phyloP scores from a whole-genome alignment of 2,329 filamentous ascomycete genomes.

The Amesomyces nigricolor region DNA sequence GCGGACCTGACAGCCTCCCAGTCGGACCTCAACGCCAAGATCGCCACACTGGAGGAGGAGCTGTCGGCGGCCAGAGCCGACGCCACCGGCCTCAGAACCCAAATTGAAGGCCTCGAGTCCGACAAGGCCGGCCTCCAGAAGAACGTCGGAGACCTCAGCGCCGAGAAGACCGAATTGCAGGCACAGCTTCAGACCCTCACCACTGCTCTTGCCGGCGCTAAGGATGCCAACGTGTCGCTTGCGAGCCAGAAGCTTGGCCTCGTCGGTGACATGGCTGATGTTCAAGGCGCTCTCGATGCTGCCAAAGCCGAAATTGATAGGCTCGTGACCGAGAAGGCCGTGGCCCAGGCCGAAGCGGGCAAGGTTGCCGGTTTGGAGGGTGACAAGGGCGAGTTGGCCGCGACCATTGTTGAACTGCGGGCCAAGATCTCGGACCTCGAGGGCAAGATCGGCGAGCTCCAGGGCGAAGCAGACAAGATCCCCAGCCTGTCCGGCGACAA shows the following conservation, averaged over 20 bases:
- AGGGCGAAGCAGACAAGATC: constrained; percentile 13
- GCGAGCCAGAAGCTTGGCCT: constrained; percentile 27
- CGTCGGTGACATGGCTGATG: constrained; percentile 17
- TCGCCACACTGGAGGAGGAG: constrained; percentile 27
- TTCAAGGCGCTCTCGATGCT: constrained; percentile 19
- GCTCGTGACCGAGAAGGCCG: constrained; percentile 23
- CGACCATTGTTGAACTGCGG: constrained; percentile 17
- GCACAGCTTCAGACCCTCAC: constrained; percentile 22
- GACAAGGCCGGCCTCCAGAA: constrained; percentile 24
- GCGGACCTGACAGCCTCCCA: constrained; percentile 27
- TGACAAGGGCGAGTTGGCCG: constrained; percentile 15
- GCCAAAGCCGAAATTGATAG: constrained; percentile 21
- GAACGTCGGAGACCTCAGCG: constrained; percentile 20
- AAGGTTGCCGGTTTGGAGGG: constrained; percentile 21
- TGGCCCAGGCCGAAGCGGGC: constrained; percentile 23
- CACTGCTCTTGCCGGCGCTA: constrained; percentile 26
- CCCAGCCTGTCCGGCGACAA: constrained; percentile 23
- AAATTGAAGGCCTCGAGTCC: constrained; percentile 23
- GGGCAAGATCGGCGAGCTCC: constrained; percentile 20
- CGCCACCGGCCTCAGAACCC: constrained; percentile 17
- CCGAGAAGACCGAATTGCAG: constrained; percentile 17
- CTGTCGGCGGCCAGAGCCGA: constrained; percentile 22
- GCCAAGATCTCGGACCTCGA: constrained; percentile 21
- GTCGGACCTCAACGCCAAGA: constrained; percentile 23
- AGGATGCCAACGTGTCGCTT: constrained; percentile 27